Base-by-base conservation (phyloP, 108 stramenopile genomes). In the Nitzschia palea region DNA sequence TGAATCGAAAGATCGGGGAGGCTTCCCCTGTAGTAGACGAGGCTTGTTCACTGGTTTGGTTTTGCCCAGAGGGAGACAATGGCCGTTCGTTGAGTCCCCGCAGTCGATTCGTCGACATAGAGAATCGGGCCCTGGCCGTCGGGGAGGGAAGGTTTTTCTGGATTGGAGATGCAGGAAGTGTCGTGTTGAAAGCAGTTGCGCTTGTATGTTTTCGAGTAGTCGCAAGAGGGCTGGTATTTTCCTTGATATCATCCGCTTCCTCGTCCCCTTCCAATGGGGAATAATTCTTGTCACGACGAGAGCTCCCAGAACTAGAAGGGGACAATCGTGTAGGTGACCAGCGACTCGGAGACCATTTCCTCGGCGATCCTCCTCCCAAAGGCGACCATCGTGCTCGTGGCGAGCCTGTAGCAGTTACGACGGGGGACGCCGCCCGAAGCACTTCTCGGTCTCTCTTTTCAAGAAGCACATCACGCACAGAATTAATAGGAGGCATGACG, bases 381-480 rank as follows among this genome's bases (percentile, higher is more conserved):
- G 59, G 59, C 20, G 59, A 60, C 59, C 59, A 60, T 25, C 59
- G 59, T 2, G 40, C 40, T 14, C 40, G 12, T 0, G 59, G 59
- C 18, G 37, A 42, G 27, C 37, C 33, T 2, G n/a, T 1, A 15
- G 32, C 30, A 0, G 32, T n/a, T 9, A 15, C n/a, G 3, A 32
- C 55, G n/a, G 55, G 55, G 30, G 55, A 56, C 17, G 59, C 59
- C 8, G 36, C 37, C 23, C 36, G 31, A n/a, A 60, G 33, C 18
- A 60, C 40, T 23, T 60, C 37, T 42, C 40, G 31, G 59, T 60
- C 59, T 60, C 59, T 17, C 9, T 5, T 28, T 4, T 60, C 59
- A 10, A 60, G n/a, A 26, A 37, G 59, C 5, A 36, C 20, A 1
- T 48, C 62, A 25, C 44, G 23, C 2, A 10, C 20, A 1, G 47